Evolutionary conservation across 495 filamentous ascomycete species (phyloP), one percentile per base, ranked within the genome.

Genomic region (Penicillium angulare): DNA sequence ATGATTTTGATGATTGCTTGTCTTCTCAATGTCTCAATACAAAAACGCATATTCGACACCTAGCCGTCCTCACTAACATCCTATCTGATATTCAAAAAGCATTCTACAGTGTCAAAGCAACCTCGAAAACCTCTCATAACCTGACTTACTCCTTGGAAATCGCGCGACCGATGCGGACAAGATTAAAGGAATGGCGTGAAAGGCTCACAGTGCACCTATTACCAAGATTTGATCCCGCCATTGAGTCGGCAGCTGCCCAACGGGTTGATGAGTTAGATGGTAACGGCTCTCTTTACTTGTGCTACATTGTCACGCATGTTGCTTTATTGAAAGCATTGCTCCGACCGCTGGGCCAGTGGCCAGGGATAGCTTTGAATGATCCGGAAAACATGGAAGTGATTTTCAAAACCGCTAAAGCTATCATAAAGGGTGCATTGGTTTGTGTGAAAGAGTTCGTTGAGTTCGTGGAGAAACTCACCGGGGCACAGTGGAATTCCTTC

Each of bases 361-460:
- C 44, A n/a, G 31, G 12, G 17, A 12, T 47, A n/a, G 20, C 20
- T n/a, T 4, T 6, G 12, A 36, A 8, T 8, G 7, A 21, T 27
- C 26, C 9, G 21, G 27, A 46, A 16, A 17, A 46, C 5, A 4
- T 6, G 5, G 27, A 46, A 3, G 43, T 8, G 5, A 34, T 16
- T 1, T 47, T 13, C 31, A 20, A 47, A 0, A 22, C 15, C 32
- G 44, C 44, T 10, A 47, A 47, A 38, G 44, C 44, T 10, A 32
- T 47, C 10, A 21, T 36, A 7, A 47, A 47, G 17, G 44, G 44
- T 6, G 44, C 44, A n/a, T 26, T 47, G 32, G 16, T 47, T 7
- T 47, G 44, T 17, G 44, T 47, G 17, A 47, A 47, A 26, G 44
- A 47, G 9, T 47, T 47, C 36, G 44, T 47, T n/a, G 44, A 47